Evolutionary conservation across 129 eudicot genomes (phyloP).

Genomic region (Flaveria ramosissima): DNA sequence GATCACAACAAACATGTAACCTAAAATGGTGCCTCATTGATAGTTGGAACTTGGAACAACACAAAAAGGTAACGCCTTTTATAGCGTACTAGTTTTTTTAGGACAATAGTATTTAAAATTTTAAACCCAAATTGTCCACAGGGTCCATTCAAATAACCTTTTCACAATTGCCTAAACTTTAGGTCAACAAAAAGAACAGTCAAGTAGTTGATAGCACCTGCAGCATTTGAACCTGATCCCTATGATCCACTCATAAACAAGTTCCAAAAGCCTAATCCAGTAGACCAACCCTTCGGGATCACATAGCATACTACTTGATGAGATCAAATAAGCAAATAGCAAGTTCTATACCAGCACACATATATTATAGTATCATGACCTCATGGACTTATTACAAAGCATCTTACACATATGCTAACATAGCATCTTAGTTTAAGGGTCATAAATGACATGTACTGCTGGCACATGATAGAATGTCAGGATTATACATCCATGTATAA

Average conservation of each 20-base stretch:
- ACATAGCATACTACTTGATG: neutral
- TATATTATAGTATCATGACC: slow-evolving; percentile 14
- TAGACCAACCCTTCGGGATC: neutral
- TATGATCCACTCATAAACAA: neutral
- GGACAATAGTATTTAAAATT: neutral
- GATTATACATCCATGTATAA: neutral
- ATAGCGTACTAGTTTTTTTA: neutral
- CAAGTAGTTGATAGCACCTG: neutral
- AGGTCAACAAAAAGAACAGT: neutral
- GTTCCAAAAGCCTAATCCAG: neutral
- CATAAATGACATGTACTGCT: neutral
- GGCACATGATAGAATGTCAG: slow-evolving; percentile 4
- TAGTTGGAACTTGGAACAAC: neutral
- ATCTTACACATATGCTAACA: slow-evolving; percentile 26
- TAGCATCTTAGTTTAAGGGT: slow-evolving; percentile 5
- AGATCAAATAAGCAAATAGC: neutral
- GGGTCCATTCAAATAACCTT: neutral
- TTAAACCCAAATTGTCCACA: neutral
- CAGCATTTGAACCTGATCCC: neutral
- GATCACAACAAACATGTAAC: neutral
- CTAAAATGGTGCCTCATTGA: neutral
- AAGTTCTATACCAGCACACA: slow-evolving; percentile 14
- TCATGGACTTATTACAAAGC: slow-evolving; percentile 9
- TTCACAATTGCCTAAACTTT: neutral
- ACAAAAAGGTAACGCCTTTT: neutral